phyloP scores from a whole-genome alignment of 2,329 filamentous ascomycete genomes.

The Sphaerulina populicola region DNA sequence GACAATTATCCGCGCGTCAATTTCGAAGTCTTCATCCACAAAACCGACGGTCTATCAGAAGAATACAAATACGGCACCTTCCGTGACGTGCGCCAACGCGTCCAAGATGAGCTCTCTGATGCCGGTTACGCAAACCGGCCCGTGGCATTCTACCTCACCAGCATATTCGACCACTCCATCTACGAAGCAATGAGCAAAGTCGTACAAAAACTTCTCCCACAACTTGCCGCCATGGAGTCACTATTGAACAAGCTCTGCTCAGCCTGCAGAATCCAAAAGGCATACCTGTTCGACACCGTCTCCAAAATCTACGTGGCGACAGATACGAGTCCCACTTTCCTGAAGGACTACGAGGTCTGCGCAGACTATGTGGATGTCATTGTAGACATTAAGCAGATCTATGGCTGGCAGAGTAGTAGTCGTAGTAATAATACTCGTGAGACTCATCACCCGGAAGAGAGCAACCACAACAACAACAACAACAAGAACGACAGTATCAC shows the following conservation, averaged over 20 bases:
- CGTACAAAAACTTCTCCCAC: slow-evolving; percentile 92
- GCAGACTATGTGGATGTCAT: slow-evolving; percentile 98
- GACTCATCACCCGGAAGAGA: slow-evolving; percentile 1
- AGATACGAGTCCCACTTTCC: slow-evolving; percentile 84
- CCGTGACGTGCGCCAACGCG: slow-evolving; percentile 90
- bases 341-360: slow-evolving; percentile 95
- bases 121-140: slow-evolving; percentile 87
- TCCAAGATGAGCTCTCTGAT: slow-evolving; percentile 91
- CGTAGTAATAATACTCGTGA: too few species aligned
- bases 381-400: slow-evolving; percentile 92
- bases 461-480: not conserved
- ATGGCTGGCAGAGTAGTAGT: slow-evolving; percentile 54
- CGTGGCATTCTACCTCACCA: slow-evolving; percentile 90
- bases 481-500: too few species aligned
- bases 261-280: slow-evolving; percentile 93
- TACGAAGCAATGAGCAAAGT: slow-evolving; percentile 98
- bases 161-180: slow-evolving; percentile 96
- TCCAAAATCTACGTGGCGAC: slow-evolving; percentile 99
- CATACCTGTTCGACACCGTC: slow-evolving; percentile 93
- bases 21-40: slow-evolving; percentile 98
- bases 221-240: slow-evolving; percentile 83
- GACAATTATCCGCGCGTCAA: slow-evolving; percentile 87
- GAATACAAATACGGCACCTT: slow-evolving; percentile 95
- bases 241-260: slow-evolving; percentile 90
- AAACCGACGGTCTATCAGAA: slow-evolving; percentile 93